Conservation (phyloP, 768 basidiomycete genomes). For the Rhodotorula paludigena region DNA sequence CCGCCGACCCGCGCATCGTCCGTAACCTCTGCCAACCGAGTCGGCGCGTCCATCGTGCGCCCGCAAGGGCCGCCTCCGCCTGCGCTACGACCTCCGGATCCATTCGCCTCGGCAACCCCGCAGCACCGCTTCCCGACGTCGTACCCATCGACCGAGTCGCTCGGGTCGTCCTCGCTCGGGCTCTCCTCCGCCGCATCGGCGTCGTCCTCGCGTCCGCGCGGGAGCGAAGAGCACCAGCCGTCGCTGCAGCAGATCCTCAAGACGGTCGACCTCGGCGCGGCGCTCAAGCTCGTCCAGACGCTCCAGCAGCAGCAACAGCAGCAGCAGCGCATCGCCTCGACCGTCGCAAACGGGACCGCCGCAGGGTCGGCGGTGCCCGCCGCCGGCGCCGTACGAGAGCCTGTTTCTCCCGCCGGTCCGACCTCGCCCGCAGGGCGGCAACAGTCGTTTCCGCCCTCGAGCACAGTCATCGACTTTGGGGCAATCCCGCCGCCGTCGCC, state of each 20-base stretch:
- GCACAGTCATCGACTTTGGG: background rate
- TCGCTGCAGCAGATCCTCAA: conserved; percentile 21
- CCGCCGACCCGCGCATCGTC: background rate
- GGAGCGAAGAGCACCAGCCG: background rate
- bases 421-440: background rate
- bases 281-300: conserved; percentile 24
- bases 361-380: background rate
- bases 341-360: background rate
- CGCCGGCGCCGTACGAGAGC: background rate
- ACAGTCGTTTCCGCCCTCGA: background rate
- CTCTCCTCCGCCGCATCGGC: background rate
- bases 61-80: background rate
- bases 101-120: background rate
- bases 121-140: background rate
- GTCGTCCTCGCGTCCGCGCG: background rate
- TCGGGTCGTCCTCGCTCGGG: background rate
- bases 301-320: conserved; percentile 1
- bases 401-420: background rate
- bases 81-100: background rate
- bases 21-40: background rate
- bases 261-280: conserved; percentile 22
- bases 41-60: background rate
- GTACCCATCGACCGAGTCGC: background rate
- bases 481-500: background rate
- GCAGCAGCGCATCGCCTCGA: background rate